Evolutionary conservation across 805 yeast species (phyloP).

Genomic region (Candida xiaguanensis): DNA sequence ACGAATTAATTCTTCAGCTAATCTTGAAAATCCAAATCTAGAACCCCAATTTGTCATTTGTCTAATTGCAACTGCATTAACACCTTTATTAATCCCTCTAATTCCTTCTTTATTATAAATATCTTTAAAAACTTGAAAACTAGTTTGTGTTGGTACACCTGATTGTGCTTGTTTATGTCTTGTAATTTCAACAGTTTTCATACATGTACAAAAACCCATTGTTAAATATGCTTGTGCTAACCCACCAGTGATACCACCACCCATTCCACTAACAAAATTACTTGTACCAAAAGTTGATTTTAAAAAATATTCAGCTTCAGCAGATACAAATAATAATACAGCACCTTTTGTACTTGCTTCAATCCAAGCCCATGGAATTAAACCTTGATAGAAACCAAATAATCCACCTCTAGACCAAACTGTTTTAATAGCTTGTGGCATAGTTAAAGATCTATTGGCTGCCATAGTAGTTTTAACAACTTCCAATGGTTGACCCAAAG

Average conservation of each 20-base stretch:
- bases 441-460: conserved; percentile 75
- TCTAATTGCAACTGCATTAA: conserved; percentile 97
- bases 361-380: conserved; percentile 99
- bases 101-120: conserved; percentile 86
- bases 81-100: conserved; percentile 94
- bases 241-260: conserved; percentile 96
- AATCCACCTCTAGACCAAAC: conserved; percentile 95
- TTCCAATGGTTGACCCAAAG: conserved; percentile 96
- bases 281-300: conserved; percentile 51
- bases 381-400: conserved; percentile 91
- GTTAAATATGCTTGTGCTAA: conserved; percentile 94
- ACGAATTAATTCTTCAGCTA: conserved; percentile 84
- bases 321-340: conserved; percentile 83
- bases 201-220: conserved; percentile 98
- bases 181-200: conserved; percentile 98
- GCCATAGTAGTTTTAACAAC: conserved; percentile 98
- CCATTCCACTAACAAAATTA: conserved; percentile 81
- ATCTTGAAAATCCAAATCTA: conserved; percentile 86
- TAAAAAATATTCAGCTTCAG: conserved; percentile 84
- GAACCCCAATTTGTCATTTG: conserved; percentile 99
- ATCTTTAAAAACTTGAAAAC: conserved; percentile 82
- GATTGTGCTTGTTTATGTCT: conserved; percentile 69
- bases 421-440: conserved; percentile 62
- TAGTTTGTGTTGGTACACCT: conserved; percentile 64
- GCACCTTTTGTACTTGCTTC: conserved; percentile 99